phyloP scores from a whole-genome alignment of 2,329 filamentous ascomycete species.

The Colletotrichum orbiculare region DNA sequence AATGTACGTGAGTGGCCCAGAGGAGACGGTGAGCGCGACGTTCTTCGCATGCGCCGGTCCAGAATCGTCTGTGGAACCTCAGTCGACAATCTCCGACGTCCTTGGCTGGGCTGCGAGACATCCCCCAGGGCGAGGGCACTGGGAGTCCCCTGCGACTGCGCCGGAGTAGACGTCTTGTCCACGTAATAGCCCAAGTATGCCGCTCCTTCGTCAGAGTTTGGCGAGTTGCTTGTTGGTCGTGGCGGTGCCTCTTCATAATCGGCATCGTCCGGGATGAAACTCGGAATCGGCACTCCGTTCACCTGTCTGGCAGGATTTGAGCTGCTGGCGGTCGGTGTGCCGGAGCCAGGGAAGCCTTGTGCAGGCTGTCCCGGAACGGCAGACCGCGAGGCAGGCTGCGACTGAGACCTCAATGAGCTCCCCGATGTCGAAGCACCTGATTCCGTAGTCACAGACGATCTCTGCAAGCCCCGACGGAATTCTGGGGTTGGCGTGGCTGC shows the following conservation, averaged over 20 bases:
- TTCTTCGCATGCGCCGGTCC: slow-evolving; percentile 63
- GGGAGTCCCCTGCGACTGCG: slow-evolving; percentile 41
- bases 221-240: slow-evolving; percentile 54
- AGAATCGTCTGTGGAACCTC: slow-evolving; percentile 65
- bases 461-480: slow-evolving; percentile 67
- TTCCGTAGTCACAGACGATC: slow-evolving; percentile 63
- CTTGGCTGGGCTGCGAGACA: slow-evolving; percentile 51
- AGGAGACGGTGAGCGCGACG: slow-evolving; percentile 67
- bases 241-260: slow-evolving; percentile 59
- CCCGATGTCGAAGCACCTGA: slow-evolving; percentile 58
- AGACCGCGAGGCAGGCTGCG: slow-evolving; percentile 70
- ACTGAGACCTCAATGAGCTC: slow-evolving; percentile 72
- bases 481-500: slow-evolving; percentile 57
- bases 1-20: slow-evolving; percentile 60
- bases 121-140: slow-evolving; percentile 62
- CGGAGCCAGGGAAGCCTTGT: slow-evolving; percentile 31
- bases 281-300: slow-evolving; percentile 65
- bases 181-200: slow-evolving; percentile 52
- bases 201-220: slow-evolving; percentile 59
- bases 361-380: slow-evolving; percentile 27
- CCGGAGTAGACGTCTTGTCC: slow-evolving; percentile 44
- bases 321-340: slow-evolving; percentile 11
- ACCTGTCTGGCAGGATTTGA: slow-evolving; percentile 47
- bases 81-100: slow-evolving; percentile 60
- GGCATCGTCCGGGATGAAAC: slow-evolving; percentile 66